Base-by-base conservation (phyloP, 306 rosid species). In the Lablab purpureus region DNA sequence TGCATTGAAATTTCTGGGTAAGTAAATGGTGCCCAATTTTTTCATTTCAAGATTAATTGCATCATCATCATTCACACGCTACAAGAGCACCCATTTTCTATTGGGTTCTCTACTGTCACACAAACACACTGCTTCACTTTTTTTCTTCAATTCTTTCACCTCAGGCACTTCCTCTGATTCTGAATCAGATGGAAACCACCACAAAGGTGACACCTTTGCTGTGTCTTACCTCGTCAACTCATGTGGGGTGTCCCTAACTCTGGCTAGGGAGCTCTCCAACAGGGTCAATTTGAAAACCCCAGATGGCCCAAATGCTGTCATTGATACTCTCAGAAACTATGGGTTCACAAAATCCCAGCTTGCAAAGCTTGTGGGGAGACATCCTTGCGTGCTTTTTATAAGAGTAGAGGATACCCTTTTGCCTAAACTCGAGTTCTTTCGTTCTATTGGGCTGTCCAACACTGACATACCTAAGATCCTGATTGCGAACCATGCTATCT, bases 341-440 rank as follows among this genome's bases (percentile, higher is more conserved):
- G 76, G 58, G 4, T 65, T 65, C 28, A 9, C 27, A 3, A 65
- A 65, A 36, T 10, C n/a, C 15, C 71, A 65, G 6, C 1, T 65
- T 36, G 71, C 71, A 36, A 65, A 65, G 18, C 71, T 65, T 65
- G 71, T 65, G 71, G 28, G 0, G 27, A 36, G 0, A n/a, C 28
- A 65, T 36, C 71, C 71, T 0, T 2, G 0, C 6, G 17, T 65
- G 8, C 71, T 65, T 36, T 7, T 17, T 34, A 9, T 49, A n/a
- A 65, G 10, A 1, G 71, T 27, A 17, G 76, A 89, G 51, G 76
- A 67, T 1, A 77, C 72, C 73, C 85, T 87, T 37, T 67, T 79
- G 58, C 92, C 90, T 45, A 86, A 84, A 73, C 49, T 65, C 71
- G 11, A 65, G 1, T 65, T 65, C 49, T 65, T 65, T 0, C 71